Percentiles rank a stretch among this genome's conserved stretches.
Conservation (phyloP, 2,329 filamentous ascomycete species). For the Aspergillus persii region DNA sequence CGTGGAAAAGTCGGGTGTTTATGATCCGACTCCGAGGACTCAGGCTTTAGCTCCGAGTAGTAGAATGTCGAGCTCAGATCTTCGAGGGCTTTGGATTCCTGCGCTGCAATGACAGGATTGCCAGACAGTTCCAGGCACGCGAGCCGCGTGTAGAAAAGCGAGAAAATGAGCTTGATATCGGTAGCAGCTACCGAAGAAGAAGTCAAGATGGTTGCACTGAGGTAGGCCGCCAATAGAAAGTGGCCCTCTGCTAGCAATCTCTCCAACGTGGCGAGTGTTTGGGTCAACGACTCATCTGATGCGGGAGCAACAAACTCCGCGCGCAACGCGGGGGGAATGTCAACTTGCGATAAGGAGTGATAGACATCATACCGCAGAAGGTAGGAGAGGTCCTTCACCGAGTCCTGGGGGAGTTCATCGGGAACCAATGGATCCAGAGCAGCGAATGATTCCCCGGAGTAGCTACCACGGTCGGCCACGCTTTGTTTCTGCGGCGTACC, state of each 20-base stretch:
- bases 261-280: conserved; percentile 50
- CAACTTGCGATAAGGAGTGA: conserved; percentile 69
- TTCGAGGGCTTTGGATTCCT: conserved; percentile 62
- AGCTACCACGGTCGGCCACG: conserved; percentile 15
- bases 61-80: conserved; percentile 60
- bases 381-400: conserved; percentile 73
- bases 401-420: conserved; percentile 35
- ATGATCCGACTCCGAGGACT: conserved; percentile 50
- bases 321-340: conserved; percentile 65
- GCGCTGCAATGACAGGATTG: conserved; percentile 64
- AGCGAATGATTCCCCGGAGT: conserved; percentile 29
- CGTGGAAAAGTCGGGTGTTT: conserved; percentile 62
- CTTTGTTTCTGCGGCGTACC: conserved; percentile 13
- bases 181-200: conserved; percentile 40
- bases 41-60: conserved; percentile 35
- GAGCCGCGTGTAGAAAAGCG: conserved; percentile 75
- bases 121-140: conserved; percentile 79
- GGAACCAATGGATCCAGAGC: conserved; percentile 36
- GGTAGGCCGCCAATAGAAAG: conserved; percentile 71
- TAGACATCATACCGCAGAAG: conserved; percentile 79
- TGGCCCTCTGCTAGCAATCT: conserved; percentile 69
- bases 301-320: conserved; percentile 63
- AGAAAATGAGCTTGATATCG: conserved; percentile 68
- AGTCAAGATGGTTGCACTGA: conserved; percentile 44
- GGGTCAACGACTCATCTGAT: conserved; percentile 54